These are phyloP conservation scores for Phaffia rhodozyma DNA, from an alignment of 1,284 basidiomycete genomes.

Conservation along the genomic window DNA sequence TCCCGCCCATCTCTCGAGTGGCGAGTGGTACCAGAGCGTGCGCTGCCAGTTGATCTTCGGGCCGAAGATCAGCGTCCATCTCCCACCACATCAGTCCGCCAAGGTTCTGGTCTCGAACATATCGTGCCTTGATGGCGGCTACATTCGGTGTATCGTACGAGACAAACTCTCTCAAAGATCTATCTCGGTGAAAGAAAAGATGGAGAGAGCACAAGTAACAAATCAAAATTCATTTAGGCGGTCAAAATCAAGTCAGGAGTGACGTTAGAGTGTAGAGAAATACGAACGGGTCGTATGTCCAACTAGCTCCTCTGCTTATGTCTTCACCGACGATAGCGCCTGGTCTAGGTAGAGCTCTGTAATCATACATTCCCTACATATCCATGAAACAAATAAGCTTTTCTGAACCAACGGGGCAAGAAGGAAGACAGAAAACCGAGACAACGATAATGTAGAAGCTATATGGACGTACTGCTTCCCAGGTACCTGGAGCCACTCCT, in stretches of 20 bases:
- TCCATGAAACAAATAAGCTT: constrained; percentile 39
- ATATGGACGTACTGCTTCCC: constrained; percentile 43
- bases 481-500: constrained; percentile 58
- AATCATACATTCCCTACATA: constrained; percentile 41
- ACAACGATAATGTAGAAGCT: no score
- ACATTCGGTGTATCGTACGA: constrained; percentile 72
- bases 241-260: not conserved
- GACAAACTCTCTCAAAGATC: constrained; percentile 42
- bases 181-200: constrained; percentile 31
- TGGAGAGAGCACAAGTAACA: not conserved
- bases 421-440: constrained; percentile 17
- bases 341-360: constrained; percentile 57
- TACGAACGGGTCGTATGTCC: constrained; percentile 54
- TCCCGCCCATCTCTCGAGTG: constrained; percentile 25
- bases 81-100: constrained; percentile 73
- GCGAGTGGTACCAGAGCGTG: constrained; percentile 27
- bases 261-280: not conserved
- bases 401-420: constrained; percentile 13
- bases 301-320: constrained; percentile 57
- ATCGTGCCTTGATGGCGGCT: constrained; percentile 59
- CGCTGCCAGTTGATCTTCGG: constrained; percentile 19
- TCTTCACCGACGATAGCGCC: constrained; percentile 59
- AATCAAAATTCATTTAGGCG: not conserved
- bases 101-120: constrained; percentile 51
- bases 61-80: constrained; percentile 32